Conservation (phyloP, 371 early-diverging fungal genomes). For the Apophysomyces trapeziformis region DNA sequence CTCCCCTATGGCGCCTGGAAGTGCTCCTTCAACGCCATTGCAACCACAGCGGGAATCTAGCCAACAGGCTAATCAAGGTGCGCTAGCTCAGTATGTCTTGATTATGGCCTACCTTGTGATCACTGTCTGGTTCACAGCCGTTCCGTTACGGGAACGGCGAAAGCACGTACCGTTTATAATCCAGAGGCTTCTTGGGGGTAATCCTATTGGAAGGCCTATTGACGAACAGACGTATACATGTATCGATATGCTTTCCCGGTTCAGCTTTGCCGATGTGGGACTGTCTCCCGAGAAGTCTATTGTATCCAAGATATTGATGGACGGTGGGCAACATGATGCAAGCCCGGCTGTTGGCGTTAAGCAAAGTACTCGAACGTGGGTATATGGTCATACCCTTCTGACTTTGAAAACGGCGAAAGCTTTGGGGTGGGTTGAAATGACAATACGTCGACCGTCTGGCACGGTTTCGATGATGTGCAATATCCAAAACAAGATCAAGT, state of each 20-base stretch:
- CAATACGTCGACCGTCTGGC: conserved; percentile 84
- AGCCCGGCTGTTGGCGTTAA: conserved; percentile 12
- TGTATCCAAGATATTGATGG: conserved; percentile 50
- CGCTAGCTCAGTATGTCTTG: conserved; percentile 79
- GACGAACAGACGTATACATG: conserved; percentile 89
- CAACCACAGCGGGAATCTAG: conserved; percentile 6
- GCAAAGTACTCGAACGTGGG: conserved; percentile 71
- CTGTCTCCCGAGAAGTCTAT: conserved; percentile 59
- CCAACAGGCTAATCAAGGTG: conserved; percentile 28
- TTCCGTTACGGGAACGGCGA: conserved; percentile 73
- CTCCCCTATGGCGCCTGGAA: conserved; percentile 17
- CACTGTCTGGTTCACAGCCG: conserved; percentile 84
- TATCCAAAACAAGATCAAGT: conserved; percentile 72
- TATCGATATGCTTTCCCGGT: conserved; percentile 91
- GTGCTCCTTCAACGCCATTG: conserved; percentile 25
- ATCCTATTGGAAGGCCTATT: conserved; percentile 46
- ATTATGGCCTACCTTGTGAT: conserved; percentile 92
- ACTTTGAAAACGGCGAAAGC: conserved; percentile 71
- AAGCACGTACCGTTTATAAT: conserved; percentile 86
- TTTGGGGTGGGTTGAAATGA: conserved; percentile 80
- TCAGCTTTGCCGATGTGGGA: conserved; percentile 77
- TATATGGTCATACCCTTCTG: conserved; percentile 83
- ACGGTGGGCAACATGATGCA: conserved; percentile 20
- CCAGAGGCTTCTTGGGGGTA: conserved; percentile 66
- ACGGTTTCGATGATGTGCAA: conserved; percentile 74